Evolutionary conservation across 306 rosid species (phyloP).

Genomic region (Purshia tridentata): DNA sequence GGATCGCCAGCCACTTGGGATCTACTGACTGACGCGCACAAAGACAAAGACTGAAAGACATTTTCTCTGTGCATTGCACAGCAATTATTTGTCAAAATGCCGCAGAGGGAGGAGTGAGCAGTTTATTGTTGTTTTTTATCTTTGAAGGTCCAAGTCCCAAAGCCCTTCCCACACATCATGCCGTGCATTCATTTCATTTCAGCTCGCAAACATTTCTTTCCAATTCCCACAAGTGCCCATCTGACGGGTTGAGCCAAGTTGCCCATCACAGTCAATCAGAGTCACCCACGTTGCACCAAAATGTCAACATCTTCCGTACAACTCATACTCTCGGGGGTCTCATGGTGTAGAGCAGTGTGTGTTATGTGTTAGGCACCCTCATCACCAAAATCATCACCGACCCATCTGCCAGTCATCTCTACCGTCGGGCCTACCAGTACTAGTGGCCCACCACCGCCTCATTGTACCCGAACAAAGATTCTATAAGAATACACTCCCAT

Average conservation of each 20-base stretch:
- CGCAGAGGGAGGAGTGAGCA: neutral
- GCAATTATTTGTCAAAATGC: neutral
- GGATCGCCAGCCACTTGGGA: neutral
- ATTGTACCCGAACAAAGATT: slow-evolving; percentile 10
- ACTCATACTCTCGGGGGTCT: neutral
- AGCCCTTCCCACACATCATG: neutral
- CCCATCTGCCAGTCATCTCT: slow-evolving; percentile 12
- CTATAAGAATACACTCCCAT: neutral
- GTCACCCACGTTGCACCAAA: slow-evolving; percentile 11
- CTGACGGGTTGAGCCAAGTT: neutral
- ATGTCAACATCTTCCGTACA: slow-evolving; percentile 13
- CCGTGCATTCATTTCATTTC: neutral
- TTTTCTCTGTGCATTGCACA: neutral
- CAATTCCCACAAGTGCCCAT: too few species aligned
- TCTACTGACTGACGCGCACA: neutral
- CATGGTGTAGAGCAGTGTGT: neutral
- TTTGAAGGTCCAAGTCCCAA: slow-evolving; percentile 17
- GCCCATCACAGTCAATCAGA: neutral
- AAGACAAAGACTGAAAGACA: neutral
- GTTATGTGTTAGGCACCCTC: neutral
- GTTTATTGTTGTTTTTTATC: neutral
- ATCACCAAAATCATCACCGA: neutral
- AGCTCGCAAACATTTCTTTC: neutral
- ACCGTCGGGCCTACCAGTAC: neutral
- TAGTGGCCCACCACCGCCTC: slow-evolving; percentile 20